These are phyloP conservation scores for Heritiera littoralis DNA, from an alignment of 345 rosid species.

Conservation along the genomic window DNA sequence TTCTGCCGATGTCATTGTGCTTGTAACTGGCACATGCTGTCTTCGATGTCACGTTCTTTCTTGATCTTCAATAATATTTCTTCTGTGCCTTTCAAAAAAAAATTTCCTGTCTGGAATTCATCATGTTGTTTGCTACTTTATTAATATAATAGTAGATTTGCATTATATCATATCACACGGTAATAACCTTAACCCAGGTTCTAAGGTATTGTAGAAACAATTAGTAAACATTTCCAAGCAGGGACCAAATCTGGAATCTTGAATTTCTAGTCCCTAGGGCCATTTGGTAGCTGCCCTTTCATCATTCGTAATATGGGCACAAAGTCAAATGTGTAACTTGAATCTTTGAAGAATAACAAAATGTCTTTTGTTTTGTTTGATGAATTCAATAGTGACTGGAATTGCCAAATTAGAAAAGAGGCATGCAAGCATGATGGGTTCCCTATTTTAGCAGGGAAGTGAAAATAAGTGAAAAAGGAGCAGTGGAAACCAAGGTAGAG, in stretches of 20 bases:
- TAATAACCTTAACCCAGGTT: no score
- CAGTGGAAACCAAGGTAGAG: constrained; percentile 37
- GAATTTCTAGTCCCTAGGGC: no score
- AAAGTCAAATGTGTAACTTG: background rate
- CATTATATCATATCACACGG: background rate
- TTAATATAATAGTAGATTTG: background rate
- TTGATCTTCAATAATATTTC: no score
- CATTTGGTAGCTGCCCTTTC: no score
- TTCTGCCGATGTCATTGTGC: no score
- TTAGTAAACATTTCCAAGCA: no score
- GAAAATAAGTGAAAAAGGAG: constrained; percentile 37
- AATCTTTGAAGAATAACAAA: background rate
- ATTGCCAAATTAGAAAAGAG: background rate
- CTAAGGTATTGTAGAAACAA: no score
- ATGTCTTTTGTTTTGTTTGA: background rate
- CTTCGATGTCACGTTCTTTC: no score
- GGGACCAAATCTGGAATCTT: no score
- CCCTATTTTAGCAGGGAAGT: constrained; percentile 20
- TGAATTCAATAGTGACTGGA: background rate
- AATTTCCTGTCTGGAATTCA: background rate
- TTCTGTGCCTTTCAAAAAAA: no score
- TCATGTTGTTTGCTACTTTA: background rate
- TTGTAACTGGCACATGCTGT: no score
- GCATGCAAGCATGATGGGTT: background rate
- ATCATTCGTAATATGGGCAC: no score